Percentiles rank a stretch among this genome's conserved stretches.
phyloP scores from a whole-genome alignment of 2,329 filamentous ascomycete species.

The Truncatella angustata region DNA sequence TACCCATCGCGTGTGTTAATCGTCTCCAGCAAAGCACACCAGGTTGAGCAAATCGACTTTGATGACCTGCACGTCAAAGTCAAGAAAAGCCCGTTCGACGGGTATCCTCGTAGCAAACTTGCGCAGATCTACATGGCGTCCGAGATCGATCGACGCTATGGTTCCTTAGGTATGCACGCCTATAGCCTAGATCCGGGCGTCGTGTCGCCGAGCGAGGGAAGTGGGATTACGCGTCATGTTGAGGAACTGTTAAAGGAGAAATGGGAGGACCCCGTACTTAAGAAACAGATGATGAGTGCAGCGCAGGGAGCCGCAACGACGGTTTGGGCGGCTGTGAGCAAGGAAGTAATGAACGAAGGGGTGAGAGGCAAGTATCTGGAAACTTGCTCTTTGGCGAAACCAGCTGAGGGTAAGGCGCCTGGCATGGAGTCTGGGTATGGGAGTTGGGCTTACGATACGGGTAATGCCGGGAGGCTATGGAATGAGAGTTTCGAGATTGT shows the following conservation, averaged over 20 bases:
- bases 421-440: neutral
- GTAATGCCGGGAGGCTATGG: neutral
- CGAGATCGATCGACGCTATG: constrained; percentile 1
- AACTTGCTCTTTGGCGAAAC: neutral
- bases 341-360: neutral
- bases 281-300: neutral
- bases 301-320: neutral
- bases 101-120: neutral
- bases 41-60: neutral
- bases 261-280: neutral
- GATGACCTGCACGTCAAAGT: neutral
- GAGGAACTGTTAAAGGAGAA: neutral
- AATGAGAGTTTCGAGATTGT: neutral
- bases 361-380: neutral
- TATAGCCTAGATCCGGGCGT: neutral
- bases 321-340: neutral
- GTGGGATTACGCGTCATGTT: neutral
- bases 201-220: neutral
- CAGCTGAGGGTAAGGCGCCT: neutral
- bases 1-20: constrained; percentile 1
- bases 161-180: neutral
- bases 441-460: neutral
- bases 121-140: neutral
- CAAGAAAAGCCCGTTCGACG: neutral
- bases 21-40: constrained; percentile 2